Conservation (phyloP, 2,329 filamentous ascomycete genomes). For the Botrytis deweyae region DNA sequence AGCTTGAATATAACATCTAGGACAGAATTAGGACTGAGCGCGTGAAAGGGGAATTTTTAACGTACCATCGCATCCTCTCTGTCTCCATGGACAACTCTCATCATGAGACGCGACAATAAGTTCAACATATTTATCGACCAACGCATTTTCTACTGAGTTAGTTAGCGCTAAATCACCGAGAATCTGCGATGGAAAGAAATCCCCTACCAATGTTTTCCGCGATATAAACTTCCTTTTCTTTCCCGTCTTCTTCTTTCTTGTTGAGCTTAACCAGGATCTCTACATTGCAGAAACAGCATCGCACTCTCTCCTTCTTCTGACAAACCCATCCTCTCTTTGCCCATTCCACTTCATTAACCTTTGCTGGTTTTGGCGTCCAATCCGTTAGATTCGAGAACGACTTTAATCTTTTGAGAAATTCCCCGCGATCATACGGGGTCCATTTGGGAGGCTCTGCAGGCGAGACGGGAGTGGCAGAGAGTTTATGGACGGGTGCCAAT, state of each 20-base stretch:
- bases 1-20: constrained; percentile 60
- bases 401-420: constrained; percentile 76
- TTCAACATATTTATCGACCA: constrained; percentile 74
- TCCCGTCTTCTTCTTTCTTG: constrained; percentile 57
- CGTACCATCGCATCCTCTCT: constrained; percentile 80
- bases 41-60: constrained; percentile 35
- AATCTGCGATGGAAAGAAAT: constrained; percentile 27
- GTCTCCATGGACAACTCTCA: constrained; percentile 82
- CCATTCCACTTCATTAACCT: constrained; percentile 88
- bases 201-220: constrained; percentile 59
- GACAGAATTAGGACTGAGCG: constrained; percentile 18
- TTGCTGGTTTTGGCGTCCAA: constrained; percentile 90
- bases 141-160: constrained; percentile 51
- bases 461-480: constrained; percentile 22
- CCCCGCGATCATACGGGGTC: constrained; percentile 79
- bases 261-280: constrained; percentile 80
- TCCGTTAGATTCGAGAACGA: constrained; percentile 89
- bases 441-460: constrained; percentile 60
- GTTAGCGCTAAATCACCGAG: constrained; percentile 33
- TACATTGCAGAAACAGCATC: constrained; percentile 80
- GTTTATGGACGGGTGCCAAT: constrained; percentile 28
- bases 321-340: constrained; percentile 91
- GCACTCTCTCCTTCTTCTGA: constrained; percentile 76
- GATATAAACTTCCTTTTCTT: constrained; percentile 52
- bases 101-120: constrained; percentile 74